phyloP scores from a whole-genome alignment of 129 eudicot genomes.

The Centrapalus pauciflorus region DNA sequence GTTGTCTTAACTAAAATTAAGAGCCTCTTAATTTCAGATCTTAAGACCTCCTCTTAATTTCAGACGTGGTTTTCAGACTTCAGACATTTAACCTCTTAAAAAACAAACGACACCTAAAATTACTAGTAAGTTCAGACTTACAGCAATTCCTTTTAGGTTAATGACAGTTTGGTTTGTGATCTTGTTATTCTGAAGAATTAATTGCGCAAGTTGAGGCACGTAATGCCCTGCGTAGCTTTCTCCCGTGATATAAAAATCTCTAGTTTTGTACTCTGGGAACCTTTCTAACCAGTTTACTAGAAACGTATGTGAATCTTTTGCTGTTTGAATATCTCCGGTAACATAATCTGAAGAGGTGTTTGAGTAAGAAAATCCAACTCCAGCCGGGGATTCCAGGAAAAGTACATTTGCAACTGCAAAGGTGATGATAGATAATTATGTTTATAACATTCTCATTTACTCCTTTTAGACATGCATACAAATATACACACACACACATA shows the following conservation, averaged over 20 bases:
- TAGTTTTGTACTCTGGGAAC: conserved; percentile 53
- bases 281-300: conserved; percentile 56
- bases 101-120: too few species aligned
- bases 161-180: conserved; percentile 61
- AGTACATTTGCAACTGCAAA: conserved; percentile 57
- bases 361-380: conserved; percentile 66
- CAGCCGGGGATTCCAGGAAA: conserved; percentile 65
- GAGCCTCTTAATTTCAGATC: too few species aligned
- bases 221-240: conserved; percentile 70
- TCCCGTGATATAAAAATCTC: conserved; percentile 51
- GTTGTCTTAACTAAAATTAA: too few species aligned
- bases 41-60: too few species aligned
- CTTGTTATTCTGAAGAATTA: conserved; percentile 51
- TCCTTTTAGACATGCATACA: too few species aligned
- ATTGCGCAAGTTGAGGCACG: conserved; percentile 57
- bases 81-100: too few species aligned
- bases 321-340: conserved; percentile 43
- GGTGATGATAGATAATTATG: not conserved
- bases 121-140: conserved; percentile 17
- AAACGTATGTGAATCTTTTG: conserved; percentile 51
- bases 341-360: conserved; percentile 44
- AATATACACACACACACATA: not conserved
- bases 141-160: conserved; percentile 66
- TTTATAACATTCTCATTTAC: not conserved
- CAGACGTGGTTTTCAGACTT: too few species aligned